Evolutionary conservation across 2,329 filamentous ascomycete species (phyloP).

Genomic region (Aspergillus sp.): DNA sequence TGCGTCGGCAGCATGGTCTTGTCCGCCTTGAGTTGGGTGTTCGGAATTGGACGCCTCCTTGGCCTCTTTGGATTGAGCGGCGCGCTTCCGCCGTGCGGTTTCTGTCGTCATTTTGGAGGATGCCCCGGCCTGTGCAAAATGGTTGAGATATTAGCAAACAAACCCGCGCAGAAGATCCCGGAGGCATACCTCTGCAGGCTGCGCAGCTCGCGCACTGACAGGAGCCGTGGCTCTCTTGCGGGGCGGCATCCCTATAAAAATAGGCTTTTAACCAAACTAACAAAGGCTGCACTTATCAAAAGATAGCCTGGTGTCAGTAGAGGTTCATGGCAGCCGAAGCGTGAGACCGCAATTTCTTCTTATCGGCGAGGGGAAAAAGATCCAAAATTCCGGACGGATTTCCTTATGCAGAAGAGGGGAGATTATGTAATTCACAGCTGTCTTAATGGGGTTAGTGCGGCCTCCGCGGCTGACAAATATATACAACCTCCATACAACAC

Average conservation of each 20-base stretch:
- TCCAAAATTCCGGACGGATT: constrained; percentile 19
- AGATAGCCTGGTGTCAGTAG: not conserved
- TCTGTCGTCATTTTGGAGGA: constrained; percentile 22
- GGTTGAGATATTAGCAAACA: constrained; percentile 13
- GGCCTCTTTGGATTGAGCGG: constrained; percentile 28
- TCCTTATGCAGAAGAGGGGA: constrained; percentile 12
- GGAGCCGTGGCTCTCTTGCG: constrained; percentile 36
- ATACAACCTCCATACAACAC: not conserved
- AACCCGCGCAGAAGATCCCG: constrained; percentile 4
- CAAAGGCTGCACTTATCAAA: not conserved
- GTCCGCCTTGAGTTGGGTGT: constrained; percentile 16
- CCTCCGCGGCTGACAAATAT: constrained; percentile 8
- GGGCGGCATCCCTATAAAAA: constrained; percentile 33
- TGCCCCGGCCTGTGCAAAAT: constrained; percentile 14
- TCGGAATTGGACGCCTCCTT: constrained; percentile 22
- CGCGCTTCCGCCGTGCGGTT: constrained; percentile 27
- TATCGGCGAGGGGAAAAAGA: constrained; percentile 25
- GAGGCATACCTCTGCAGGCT: constrained; percentile 34
- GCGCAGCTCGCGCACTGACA: constrained; percentile 26
- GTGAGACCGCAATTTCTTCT: constrained; percentile 23
- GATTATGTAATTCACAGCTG: constrained; percentile 15
- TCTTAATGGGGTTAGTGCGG: constrained; percentile 4
- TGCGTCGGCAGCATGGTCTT: constrained; percentile 9
- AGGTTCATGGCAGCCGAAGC: constrained; percentile 13
- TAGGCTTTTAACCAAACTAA: not conserved